Evolutionary conservation across 306 rosid genomes (phyloP), one percentile per base, ranked within the genome.

Genomic region (Quercus variabilis): DNA sequence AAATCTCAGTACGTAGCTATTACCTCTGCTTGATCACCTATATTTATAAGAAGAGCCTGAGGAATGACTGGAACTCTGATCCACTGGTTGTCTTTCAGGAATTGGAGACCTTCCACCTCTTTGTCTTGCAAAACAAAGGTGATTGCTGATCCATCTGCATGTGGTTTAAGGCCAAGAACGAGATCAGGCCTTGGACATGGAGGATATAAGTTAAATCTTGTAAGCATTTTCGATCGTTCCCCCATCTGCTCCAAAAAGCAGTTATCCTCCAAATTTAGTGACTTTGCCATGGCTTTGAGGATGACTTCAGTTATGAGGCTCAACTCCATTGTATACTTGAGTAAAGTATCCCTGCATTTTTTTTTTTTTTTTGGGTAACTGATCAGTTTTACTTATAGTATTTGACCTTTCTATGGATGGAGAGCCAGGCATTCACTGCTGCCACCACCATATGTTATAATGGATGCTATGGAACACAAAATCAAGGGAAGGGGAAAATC

Each of bases 1-100:
- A 38, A 30, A 55, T 23, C 60, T 57, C 30, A 74, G 68, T 31
- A 13, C 43, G n/a, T 21, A 46, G 54, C 15, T 43, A 10, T 78
- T 85, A 92, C 97, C 95, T 92, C 93, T 17, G 74, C 79, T 86
- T 90, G 97, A 79, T 94, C 98, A 67, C 98, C 98, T 43, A 94
- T 86, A 54, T 94, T 92, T 63, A 94, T 64, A 69, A 92, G 41
- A 14, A 94, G 85, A 82, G 96, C 94, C 17, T 83, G 71, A 23
- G 93, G 80, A 72, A 90, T 58, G 31, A 89, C 83, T n/a, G 98
- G 92, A 52, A 88, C 91, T 78, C 74, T 88, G 58, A 80, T 86
- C 98, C 98, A 94, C 67, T 85, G 71, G 9, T 80, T 80, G 69
- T 86, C 94, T 85, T 86, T 89, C 85, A 84, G 78, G 79, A 94